A percentile compares a stretch with the other conserved stretches of the same genome.
Conservation (phyloP, 2,329 filamentous ascomycete genomes). For the Aspergillus brasiliensis region DNA sequence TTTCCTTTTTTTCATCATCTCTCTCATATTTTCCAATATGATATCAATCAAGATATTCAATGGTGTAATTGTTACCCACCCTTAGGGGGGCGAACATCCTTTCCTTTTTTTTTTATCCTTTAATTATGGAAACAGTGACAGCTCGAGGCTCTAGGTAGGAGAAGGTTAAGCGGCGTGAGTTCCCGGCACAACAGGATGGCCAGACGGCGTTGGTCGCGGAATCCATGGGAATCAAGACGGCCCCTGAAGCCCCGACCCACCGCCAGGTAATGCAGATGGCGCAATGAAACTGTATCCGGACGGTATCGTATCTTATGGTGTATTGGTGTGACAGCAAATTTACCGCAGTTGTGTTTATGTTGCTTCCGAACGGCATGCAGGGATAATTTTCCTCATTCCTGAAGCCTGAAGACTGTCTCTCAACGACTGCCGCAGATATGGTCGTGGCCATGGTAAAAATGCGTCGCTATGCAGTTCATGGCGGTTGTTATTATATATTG, state of each 20-base stretch:
- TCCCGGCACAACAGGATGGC: background rate
- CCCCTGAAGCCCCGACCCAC: constrained; percentile 7
- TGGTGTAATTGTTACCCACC: background rate
- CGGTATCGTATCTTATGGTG: background rate
- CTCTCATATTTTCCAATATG: background rate
- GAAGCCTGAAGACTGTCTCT: constrained; percentile 2
- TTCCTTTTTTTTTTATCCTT: background rate
- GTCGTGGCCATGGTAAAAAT: constrained; percentile 6
- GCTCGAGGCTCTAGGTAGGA: constrained; percentile 1
- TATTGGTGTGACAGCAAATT: background rate
- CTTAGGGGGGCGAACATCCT: background rate
- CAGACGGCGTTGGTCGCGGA: constrained; percentile 4
- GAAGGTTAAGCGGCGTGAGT: background rate
- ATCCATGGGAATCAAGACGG: constrained; percentile 9
- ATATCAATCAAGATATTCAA: background rate
- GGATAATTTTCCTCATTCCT: constrained; percentile 7
- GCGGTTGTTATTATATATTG: background rate
- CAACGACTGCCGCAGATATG: background rate
- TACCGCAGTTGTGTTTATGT: background rate
- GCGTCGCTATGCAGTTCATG: constrained; percentile 2
- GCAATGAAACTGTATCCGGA: background rate
- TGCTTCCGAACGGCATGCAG: constrained; percentile 7
- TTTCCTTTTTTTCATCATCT: background rate
- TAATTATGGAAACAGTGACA: background rate
- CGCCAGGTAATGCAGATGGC: background rate